Evolutionary conservation across 75 land plant species (phyloP), one percentile per base, ranked within the genome.

Genomic region (Pinus albicaulis): DNA sequence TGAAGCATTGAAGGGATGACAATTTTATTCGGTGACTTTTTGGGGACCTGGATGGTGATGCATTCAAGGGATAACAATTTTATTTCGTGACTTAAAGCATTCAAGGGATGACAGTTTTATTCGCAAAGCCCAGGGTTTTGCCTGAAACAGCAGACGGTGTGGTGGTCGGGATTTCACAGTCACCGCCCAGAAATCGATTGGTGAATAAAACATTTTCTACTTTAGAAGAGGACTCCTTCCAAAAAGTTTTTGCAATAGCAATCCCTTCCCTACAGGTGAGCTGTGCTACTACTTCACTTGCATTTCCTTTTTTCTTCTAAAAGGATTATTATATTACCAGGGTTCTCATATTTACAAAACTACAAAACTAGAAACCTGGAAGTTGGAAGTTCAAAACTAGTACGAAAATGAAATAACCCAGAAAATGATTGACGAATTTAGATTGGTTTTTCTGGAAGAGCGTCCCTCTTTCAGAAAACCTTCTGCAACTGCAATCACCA

Each of bases 81-180:
- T 28, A 28, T 28, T 28, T 1, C 1, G 31, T 28, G 31, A 28
- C 31, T 68, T 44, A n/a, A 68, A n/a, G 12, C 8, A 68, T 7
- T 38, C 71, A 1, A 68, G 71, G 34, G 71, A 68, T 19, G 71
- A 68, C 41, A 38, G 23, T 68, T 68, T 68, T 36, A 41, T 38
- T 4, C 52, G 19, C n/a, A 41, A 68, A n/a, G 31, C 31, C 22
- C 71, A 12, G 41, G 2, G 71, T n/a, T n/a, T n/a, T n/a, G n/a
- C 41, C 48, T 8, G 20, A 19, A 1, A 41, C n/a, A n/a, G 38
- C 68, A 16, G 38, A 28, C 19, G 11, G 52, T 1, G 52, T 48
- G 52, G 11, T 48, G 52, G 11, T 48, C 10, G 20, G 68, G 19
- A 68, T n/a, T 41, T 68, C 52, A 17, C 23, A 38, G 71, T 24